These are phyloP conservation scores for Aspergillus sp. DNA, from an alignment of 2,329 filamentous ascomycete species.

Conservation along the genomic window DNA sequence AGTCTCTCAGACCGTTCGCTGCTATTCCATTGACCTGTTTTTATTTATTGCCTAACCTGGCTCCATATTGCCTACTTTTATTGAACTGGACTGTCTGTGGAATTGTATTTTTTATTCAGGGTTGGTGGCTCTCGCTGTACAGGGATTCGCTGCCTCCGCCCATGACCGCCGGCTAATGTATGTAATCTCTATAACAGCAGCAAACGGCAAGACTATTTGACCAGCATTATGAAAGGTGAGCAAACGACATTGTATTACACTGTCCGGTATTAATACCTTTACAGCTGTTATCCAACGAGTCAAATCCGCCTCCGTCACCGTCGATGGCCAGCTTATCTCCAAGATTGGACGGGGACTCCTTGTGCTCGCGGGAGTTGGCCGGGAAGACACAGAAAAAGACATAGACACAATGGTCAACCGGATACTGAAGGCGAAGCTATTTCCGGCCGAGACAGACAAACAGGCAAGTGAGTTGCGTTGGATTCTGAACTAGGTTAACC, in stretches of 20 bases:
- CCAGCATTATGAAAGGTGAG: conserved; percentile 43
- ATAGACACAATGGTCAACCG: conserved; percentile 80
- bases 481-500: not conserved
- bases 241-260: not conserved
- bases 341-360: conserved; percentile 87
- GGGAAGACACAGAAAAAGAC: conserved; percentile 86
- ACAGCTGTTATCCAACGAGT: conserved; percentile 90
- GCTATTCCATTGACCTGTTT: not conserved
- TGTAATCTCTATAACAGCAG: not conserved
- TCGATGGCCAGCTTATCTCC: conserved; percentile 86
- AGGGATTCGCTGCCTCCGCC: not conserved
- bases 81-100: not conserved
- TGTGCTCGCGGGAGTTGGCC: conserved; percentile 87
- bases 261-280: not conserved
- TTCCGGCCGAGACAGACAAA: conserved; percentile 76
- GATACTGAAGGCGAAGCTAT: conserved; percentile 85
- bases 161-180: not conserved
- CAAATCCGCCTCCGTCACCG: conserved; percentile 90
- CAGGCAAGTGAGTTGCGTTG: conserved; percentile 50
- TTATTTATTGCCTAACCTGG: not conserved
- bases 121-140: not conserved
- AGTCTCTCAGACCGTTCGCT: not conserved
- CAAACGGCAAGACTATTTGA: not conserved
- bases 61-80: not conserved
- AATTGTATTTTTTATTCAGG: not conserved